phyloP scores from a whole-genome alignment of 495 filamentous ascomycete species.

The Hyaloscypha variabilis region DNA sequence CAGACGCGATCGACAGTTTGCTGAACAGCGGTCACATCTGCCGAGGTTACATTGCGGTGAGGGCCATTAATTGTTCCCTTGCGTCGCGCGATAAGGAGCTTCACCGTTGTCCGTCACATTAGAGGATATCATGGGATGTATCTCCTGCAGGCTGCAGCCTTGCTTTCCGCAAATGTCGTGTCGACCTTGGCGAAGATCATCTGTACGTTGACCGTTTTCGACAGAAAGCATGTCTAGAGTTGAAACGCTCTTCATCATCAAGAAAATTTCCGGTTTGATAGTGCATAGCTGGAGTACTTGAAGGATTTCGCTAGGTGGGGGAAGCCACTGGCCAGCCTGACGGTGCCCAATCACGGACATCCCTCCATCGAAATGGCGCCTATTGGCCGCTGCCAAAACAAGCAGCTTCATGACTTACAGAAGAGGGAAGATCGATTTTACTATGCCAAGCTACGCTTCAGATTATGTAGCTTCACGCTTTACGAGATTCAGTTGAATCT shows the following conservation, averaged over 20 bases:
- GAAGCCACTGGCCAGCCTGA: neutral
- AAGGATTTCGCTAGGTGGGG: neutral
- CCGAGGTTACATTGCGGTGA: slow-evolving; percentile 1
- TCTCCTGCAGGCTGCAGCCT: neutral
- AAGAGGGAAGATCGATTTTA: no score
- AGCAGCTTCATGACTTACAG: no score
- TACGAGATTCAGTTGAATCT: no score
- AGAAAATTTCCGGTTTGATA: neutral
- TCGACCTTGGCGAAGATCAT: neutral
- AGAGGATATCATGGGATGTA: neutral
- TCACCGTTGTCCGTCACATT: neutral
- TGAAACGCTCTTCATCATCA: neutral
- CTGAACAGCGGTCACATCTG: neutral
- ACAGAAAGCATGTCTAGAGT: neutral
- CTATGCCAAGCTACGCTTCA: no score
- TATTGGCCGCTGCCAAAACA: neutral
- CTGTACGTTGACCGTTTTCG: neutral
- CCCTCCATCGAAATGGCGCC: neutral
- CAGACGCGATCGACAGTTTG: neutral
- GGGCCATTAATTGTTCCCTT: neutral
- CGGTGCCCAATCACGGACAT: neutral
- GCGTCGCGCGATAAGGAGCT: neutral
- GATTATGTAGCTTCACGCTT: no score
- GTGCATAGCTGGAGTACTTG: neutral
- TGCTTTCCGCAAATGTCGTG: neutral